Evolutionary conservation across 2,329 filamentous ascomycete species (phyloP).

Genomic region (Colletotrichum higginsianum): DNA sequence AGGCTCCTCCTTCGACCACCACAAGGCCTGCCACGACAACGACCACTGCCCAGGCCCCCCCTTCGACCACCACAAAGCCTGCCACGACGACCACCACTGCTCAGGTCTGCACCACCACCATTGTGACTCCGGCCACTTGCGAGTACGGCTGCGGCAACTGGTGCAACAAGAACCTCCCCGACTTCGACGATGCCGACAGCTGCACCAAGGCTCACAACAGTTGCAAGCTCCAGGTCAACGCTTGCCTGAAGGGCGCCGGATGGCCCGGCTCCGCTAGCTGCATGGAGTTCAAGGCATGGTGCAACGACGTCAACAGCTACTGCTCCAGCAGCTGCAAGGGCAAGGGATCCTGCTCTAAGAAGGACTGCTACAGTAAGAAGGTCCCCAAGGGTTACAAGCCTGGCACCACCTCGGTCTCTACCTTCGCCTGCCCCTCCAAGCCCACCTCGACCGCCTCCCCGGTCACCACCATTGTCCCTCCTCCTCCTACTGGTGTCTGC

Average conservation of each 20-base stretch:
- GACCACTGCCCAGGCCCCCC: slow-evolving; percentile 12
- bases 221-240: slow-evolving; percentile 62
- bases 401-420: slow-evolving; percentile 48
- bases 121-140: slow-evolving; percentile 62
- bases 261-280: slow-evolving; percentile 64
- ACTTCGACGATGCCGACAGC: slow-evolving; percentile 59
- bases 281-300: slow-evolving; percentile 67
- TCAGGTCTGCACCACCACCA: slow-evolving; percentile 64
- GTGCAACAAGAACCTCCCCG: slow-evolving; percentile 66
- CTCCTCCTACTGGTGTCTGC: slow-evolving; percentile 67
- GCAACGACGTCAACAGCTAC: slow-evolving; percentile 60
- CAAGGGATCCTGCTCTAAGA: slow-evolving; percentile 58
- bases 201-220: slow-evolving; percentile 61
- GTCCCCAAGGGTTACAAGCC: slow-evolving; percentile 55
- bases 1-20: slow-evolving; percentile 38
- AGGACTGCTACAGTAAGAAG: slow-evolving; percentile 58
- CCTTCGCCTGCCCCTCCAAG: slow-evolving; percentile 45
- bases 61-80: slow-evolving; percentile 44
- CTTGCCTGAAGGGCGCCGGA: slow-evolving; percentile 67
- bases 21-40: slow-evolving; percentile 22
- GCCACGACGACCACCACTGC: slow-evolving; percentile 52
- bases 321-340: slow-evolving; percentile 56
- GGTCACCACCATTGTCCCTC: slow-evolving; percentile 55
- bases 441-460: slow-evolving; percentile 47
- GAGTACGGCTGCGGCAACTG: slow-evolving; percentile 70